Evolutionary conservation across 495 filamentous ascomycete genomes (phyloP), one percentile per base, ranked within the genome.

Genomic region (Neurospora tetraspora): DNA sequence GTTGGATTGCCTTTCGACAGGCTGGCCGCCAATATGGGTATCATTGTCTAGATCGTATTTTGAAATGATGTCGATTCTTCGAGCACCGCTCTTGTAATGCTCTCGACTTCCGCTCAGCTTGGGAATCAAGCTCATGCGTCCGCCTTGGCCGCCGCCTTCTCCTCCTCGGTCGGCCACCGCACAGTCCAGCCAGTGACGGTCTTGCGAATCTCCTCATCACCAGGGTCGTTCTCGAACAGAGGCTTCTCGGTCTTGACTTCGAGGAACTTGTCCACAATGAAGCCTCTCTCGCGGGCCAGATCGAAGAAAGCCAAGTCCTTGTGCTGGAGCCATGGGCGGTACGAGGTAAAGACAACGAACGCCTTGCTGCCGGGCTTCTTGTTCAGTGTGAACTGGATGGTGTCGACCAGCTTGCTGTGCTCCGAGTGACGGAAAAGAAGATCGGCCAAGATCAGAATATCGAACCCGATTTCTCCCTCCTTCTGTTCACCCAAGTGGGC

Each of bases 301-400:
- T 93, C 90, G 77, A 98, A 97, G 83, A 98, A 97, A 7, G 84
- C 86, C 78, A 97, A 84, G 75, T 97, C 96, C 80, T 92, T 90
- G 71, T 92, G 87, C 73, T 91, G 83, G 75, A 97, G 82, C 94
- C 94, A 97, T 2, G 95, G 94, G 73, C 96, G 85, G 82, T 98
- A 96, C 2, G 92, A 93, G 0, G 94, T 96, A 80, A 98, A 98
- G 76, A 97, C 96, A 16, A 97, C 94, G 75, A 93, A 82, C 2
- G 94, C 94, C 61, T 83, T 86, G 20, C 91, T 86, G 16, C 84
- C 81, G n/a, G 75, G 72, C 8, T 81, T 77, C 53, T 83, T 84
- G 73, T 85, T 87, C 71, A 96, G 79, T 4, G 91, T 91, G 75
- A 82, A 71, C 74, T 87, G 82, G 71, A 97, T 87, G 0, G 91